These are phyloP conservation scores for Rhodosporidiobolus sp. DNA, from an alignment of 768 basidiomycete species.

Conservation along the genomic window DNA sequence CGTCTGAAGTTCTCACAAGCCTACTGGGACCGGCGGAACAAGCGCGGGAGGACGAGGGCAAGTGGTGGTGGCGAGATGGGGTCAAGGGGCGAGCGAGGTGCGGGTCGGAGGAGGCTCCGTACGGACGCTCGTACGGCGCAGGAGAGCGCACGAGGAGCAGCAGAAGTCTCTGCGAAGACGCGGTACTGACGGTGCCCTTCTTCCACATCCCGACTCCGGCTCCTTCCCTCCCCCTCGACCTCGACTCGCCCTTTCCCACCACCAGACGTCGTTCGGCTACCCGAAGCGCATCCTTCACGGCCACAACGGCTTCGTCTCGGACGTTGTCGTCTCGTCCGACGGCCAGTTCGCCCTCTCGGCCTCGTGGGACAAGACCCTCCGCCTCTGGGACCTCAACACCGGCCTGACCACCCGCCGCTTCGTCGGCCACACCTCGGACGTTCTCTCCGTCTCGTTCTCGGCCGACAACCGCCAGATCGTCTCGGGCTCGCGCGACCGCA, in stretches of 20 bases:
- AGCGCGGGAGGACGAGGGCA: background rate
- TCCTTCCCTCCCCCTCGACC: background rate
- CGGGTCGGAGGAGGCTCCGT: no score
- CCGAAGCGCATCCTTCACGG: constrained; percentile 96
- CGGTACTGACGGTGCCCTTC: background rate
- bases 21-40: background rate
- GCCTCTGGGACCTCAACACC: constrained; percentile 99
- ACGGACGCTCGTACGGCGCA: no score
- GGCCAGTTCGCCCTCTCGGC: constrained; percentile 99
- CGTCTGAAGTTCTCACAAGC: background rate
- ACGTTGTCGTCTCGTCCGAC: constrained; percentile 57
- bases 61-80: background rate
- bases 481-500: constrained; percentile 91
- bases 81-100: background rate
- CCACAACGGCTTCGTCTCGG: constrained; percentile 62
- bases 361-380: constrained; percentile 99
- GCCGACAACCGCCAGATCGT: constrained; percentile 99
- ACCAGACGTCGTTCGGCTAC: constrained; percentile 85
- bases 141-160: background rate
- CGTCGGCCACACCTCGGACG: constrained; percentile 95
- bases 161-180: no score
- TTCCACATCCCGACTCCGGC: no score
- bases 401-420: constrained; percentile 94
- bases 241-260: background rate
- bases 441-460: constrained; percentile 97